Percentiles rank a stretch among this genome's conserved stretches.
Evolutionary conservation across 768 basidiomycete species (phyloP).

Genomic region (Podaxis pistillaris): DNA sequence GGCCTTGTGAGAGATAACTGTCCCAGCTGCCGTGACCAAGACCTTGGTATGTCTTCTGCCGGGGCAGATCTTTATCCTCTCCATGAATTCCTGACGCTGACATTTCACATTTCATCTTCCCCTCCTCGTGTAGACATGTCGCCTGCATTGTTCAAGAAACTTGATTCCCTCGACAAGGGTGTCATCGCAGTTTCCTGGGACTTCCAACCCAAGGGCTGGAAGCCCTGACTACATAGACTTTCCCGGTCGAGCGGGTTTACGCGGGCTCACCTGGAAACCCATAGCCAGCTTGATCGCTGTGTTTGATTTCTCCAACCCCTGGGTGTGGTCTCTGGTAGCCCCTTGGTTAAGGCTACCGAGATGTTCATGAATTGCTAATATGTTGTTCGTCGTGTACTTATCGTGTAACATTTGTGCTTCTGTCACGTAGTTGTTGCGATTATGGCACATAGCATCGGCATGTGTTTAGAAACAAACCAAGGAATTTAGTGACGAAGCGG

Average conservation of each 20-base stretch:
- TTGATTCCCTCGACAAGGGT: conserved; percentile 48
- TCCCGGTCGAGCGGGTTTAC: conserved; percentile 2
- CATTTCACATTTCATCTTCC: neutral
- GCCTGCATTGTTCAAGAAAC: conserved; percentile 51
- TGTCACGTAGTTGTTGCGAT: neutral
- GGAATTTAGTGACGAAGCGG: too few relatives aligned
- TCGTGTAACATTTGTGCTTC: neutral
- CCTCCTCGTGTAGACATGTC: conserved; percentile 56
- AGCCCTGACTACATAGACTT: conserved; percentile 28
- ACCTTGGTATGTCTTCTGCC: conserved; percentile 49
- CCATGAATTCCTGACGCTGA: neutral
- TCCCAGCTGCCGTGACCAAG: conserved; percentile 45
- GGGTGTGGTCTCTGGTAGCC: too few relatives aligned
- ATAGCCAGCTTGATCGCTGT: neutral
- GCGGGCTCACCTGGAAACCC: neutral
- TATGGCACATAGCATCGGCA: neutral
- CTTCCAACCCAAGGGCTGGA: conserved; percentile 49
- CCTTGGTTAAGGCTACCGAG: neutral
- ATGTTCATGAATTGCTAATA: neutral
- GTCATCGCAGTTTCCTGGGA: conserved; percentile 58
- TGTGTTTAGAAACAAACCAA: too few relatives aligned
- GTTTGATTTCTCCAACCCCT: neutral
- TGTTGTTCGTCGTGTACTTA: neutral
- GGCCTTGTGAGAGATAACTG: conserved; percentile 60
- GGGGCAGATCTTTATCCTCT: neutral